Base-by-base conservation (phyloP, 257 asterid genomes). In the Fraxinus cuspidata region DNA sequence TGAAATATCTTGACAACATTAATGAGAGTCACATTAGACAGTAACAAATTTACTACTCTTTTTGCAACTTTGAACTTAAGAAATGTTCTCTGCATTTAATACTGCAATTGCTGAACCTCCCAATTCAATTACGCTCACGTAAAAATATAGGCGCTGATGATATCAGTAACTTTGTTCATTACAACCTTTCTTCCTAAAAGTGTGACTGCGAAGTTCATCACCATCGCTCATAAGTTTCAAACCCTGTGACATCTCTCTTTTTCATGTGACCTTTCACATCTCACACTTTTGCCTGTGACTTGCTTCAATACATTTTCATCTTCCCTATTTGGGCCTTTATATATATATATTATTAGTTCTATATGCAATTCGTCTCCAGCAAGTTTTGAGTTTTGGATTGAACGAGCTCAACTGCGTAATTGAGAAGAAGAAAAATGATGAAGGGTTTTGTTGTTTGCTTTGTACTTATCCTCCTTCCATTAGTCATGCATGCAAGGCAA, bases 211-310 rank as follows among this genome's bases (percentile, higher is more conserved):
- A 80, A 79, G 58, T 37, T 77, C 74, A 31, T 71, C 80, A 15
- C 76, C 74, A 80, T 86, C 60, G 80, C 77, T 80, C 68, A 73
- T 47, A 80, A 19, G 76, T 82, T 29, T 85, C 75, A 77, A 79
- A 31, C 72, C 79, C 75, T 84, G 87, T 81, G 85, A 85, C 77
- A 18, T 18, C 10, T 40, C 70, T 72, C 79, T 70, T 71, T 87
- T 90, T 90, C 93, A 90, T 88, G 91, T 88, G 93, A 90, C 74
- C 77, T 76, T 83, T 80, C 75, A 66, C 82, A 51, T 68, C 80
- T 84, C 86, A 27, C 53, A 79, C 90, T 56, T 74, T 76, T 80
- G 79, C 86, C 85, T 88, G 96, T 91, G 96, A 92, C 85, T 86
- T 86, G 90, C 90, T 88, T 91, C 92, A 91, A 87, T 85, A 16